Percentiles rank a stretch among this genome's conserved stretches.
Conservation (phyloP, 371 early-diverging fungal species). For the Mortierella sp. region DNA sequence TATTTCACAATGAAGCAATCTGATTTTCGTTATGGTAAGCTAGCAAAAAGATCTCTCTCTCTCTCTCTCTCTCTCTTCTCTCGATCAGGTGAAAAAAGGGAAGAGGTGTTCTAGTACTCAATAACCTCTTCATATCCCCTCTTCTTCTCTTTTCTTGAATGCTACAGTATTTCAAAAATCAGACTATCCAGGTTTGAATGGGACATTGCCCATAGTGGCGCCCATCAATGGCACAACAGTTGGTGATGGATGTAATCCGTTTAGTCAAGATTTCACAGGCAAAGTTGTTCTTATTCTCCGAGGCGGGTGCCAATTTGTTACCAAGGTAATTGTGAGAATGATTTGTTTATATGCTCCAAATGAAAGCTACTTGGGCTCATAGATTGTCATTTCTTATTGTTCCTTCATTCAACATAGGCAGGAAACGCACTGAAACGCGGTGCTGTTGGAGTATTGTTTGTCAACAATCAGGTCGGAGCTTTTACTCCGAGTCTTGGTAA, state of each 20-base stretch:
- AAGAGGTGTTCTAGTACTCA: no score
- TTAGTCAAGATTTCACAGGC: conserved; percentile 15
- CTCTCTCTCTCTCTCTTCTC: neutral
- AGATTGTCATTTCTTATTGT: no score
- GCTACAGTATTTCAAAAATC: conserved; percentile 17
- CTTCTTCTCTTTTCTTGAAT: neutral
- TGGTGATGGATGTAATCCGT: conserved; percentile 21
- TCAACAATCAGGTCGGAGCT: conserved; percentile 25
- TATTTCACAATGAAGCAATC: conserved; percentile 21
- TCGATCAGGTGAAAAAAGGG: no score
- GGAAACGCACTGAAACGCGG: conserved; percentile 25
- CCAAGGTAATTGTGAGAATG: conserved; percentile 19
- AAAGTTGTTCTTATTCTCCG: conserved; percentile 30
- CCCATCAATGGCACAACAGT: conserved; percentile 27
- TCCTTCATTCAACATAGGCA: conserved; percentile 12
- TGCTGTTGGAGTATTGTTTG: conserved; percentile 37
- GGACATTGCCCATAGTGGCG: conserved; percentile 7
- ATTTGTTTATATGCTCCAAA: no score
- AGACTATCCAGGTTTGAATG: conserved; percentile 9
- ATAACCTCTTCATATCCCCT: no score
- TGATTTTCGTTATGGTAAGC: conserved; percentile 9
- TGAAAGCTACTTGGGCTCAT: no score
- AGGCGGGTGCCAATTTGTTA: conserved; percentile 21
- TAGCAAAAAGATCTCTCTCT: neutral
- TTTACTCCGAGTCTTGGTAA: neutral